These are phyloP conservation scores for Cladorrhinum sp. DNA, from an alignment of 2,329 filamentous ascomycete species.

Conservation along the genomic window DNA sequence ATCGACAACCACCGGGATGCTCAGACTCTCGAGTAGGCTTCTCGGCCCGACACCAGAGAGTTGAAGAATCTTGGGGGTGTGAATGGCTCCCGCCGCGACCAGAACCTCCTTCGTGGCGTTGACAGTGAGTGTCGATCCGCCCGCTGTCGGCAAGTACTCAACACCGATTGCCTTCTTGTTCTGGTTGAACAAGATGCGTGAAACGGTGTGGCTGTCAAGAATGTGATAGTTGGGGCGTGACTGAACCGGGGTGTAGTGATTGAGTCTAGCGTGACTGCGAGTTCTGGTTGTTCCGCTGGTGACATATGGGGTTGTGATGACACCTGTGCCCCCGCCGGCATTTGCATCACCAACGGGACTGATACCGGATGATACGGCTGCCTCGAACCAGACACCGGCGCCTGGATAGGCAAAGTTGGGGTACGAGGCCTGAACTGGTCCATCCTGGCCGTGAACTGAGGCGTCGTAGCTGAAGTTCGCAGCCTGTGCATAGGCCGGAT, in stretches of 20 bases:
- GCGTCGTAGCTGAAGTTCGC: slow-evolving; percentile 9
- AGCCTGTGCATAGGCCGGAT: slow-evolving; percentile 15
- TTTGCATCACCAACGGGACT: neutral
- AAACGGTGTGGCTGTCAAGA: slow-evolving; percentile 43
- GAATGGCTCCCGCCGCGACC: slow-evolving; percentile 39
- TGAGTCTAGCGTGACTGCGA: slow-evolving; percentile 27
- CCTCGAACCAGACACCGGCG: slow-evolving; percentile 7
- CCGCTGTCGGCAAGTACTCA: slow-evolving; percentile 49
- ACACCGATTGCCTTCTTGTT: slow-evolving; percentile 55
- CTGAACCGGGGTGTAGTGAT: slow-evolving; percentile 30
- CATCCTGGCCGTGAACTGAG: slow-evolving; percentile 3
- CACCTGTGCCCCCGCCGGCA: neutral
- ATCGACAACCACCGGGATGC: slow-evolving; percentile 42
- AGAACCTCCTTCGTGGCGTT: slow-evolving; percentile 38
- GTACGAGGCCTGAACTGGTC: slow-evolving; percentile 15
- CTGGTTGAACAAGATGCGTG: slow-evolving; percentile 50
- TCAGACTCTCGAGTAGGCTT: slow-evolving; percentile 34
- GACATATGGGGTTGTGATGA: slow-evolving; percentile 3
- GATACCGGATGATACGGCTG: slow-evolving; percentile 2
- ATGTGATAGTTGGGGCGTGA: slow-evolving; percentile 58
- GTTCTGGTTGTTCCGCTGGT: slow-evolving; percentile 13
- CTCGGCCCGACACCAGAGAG: slow-evolving; percentile 47
- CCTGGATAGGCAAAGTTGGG: slow-evolving; percentile 17
- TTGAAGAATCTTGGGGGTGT: slow-evolving; percentile 46
- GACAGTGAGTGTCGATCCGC: slow-evolving; percentile 7